These are phyloP conservation scores for Heterococcus sp. DNA, from an alignment of 108 stramenopile genomes.

Conservation along the genomic window DNA sequence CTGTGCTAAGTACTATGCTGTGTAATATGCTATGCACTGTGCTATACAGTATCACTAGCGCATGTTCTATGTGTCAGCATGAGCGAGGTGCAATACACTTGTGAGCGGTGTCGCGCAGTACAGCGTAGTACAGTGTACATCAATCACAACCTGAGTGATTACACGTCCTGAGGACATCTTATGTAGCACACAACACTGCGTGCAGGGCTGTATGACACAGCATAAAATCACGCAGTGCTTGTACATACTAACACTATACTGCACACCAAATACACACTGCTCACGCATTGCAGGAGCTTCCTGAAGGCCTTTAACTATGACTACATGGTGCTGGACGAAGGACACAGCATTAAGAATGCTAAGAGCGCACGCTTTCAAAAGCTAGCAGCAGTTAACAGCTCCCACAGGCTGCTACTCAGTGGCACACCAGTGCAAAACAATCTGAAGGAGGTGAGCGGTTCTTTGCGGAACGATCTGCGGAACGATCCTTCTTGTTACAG, in stretches of 20 bases:
- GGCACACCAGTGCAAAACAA: slow-evolving; percentile 11
- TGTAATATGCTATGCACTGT: too few relatives aligned
- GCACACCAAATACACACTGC: slow-evolving; percentile 16
- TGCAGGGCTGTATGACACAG: too few relatives aligned
- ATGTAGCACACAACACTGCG: slow-evolving; percentile 67
- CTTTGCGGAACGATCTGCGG: too few relatives aligned
- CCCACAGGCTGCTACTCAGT: slow-evolving; percentile 51
- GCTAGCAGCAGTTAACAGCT: slow-evolving; percentile 27
- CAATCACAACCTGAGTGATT: background rate
- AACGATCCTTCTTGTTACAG: too few relatives aligned
- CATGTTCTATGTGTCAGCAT: too few relatives aligned
- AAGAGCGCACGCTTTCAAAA: slow-evolving; percentile 47
- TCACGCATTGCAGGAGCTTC: slow-evolving; percentile 2
- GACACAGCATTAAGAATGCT: slow-evolving; percentile 58
- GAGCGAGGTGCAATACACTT: too few relatives aligned
- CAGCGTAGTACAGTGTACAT: too few relatives aligned
- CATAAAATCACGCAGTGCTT: background rate
- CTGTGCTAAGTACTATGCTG: too few relatives aligned
- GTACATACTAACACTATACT: background rate
- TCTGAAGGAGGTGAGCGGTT: too few relatives aligned
- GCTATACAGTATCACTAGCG: background rate
- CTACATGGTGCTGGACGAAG: slow-evolving; percentile 58
- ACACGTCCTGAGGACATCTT: slow-evolving; percentile 70
- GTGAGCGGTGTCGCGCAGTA: too few relatives aligned
- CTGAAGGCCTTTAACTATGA: slow-evolving; percentile 59